These are phyloP conservation scores for Penicillium paneum DNA, from an alignment of 2,329 filamentous ascomycete species.

Conservation along the genomic window DNA sequence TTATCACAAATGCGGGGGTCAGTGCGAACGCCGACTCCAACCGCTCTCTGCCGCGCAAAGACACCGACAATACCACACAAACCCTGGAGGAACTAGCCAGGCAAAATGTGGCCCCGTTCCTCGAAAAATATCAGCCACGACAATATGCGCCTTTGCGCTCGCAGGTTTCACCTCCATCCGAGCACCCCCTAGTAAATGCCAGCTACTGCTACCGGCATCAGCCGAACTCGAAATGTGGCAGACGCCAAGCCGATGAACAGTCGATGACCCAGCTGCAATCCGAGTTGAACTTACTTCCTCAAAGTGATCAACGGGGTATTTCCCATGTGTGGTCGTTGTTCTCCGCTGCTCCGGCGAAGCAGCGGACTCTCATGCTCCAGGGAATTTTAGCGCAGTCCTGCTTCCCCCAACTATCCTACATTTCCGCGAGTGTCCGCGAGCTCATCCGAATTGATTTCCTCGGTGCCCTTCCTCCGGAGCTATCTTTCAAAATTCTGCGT, in stretches of 20 bases:
- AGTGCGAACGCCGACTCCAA: slow-evolving; percentile 24
- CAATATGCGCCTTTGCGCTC: slow-evolving; percentile 76
- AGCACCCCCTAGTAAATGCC: slow-evolving; percentile 62
- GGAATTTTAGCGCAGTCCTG: slow-evolving; percentile 96
- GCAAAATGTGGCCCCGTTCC: slow-evolving; percentile 80
- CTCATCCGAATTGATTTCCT: slow-evolving; percentile 98
- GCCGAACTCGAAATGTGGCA: slow-evolving; percentile 81
- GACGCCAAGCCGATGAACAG: slow-evolving; percentile 86
- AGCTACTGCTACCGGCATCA: slow-evolving; percentile 95
- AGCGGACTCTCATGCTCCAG: slow-evolving; percentile 93
- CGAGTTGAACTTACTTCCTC: slow-evolving; percentile 78
- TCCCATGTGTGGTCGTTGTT: slow-evolving; percentile 98
- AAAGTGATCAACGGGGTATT: slow-evolving; percentile 88
- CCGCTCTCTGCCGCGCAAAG: slow-evolving; percentile 24
- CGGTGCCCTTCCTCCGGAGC: slow-evolving; percentile 78
- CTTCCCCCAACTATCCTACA: slow-evolving; percentile 91
- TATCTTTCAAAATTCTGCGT: slow-evolving; percentile 89
- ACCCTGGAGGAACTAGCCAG: slow-evolving; percentile 62
- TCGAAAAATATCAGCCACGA: slow-evolving; percentile 84
- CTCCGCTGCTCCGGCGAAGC: slow-evolving; percentile 88
- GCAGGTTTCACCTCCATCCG: slow-evolving; percentile 20
- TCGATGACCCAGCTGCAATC: slow-evolving; percentile 94
- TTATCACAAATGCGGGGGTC: slow-evolving; percentile 14
- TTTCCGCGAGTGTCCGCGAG: slow-evolving; percentile 85
- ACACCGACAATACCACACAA: slow-evolving; percentile 33